Base-by-base conservation (phyloP, 176 grass and related monocot genomes). In the Cenchrus fungigraminus region DNA sequence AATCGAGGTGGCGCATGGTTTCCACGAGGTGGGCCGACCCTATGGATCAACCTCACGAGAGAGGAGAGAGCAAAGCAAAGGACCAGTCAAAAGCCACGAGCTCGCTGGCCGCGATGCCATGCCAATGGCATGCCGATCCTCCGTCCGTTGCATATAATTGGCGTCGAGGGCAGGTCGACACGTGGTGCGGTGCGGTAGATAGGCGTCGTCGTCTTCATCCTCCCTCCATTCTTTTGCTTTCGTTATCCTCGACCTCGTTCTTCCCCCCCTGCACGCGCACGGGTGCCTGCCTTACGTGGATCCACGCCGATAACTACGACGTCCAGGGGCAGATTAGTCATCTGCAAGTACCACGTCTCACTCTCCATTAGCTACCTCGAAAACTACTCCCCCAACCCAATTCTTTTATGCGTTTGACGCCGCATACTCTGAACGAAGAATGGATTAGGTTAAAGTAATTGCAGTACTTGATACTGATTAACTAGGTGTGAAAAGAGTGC, bases 261-360 rank as follows among this genome's bases (percentile, higher is more conserved):
- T n/a, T 66, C 87, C 58, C 81, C 87, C 87, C 60, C 78, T 16
- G 72, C 75, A 13, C 81, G 72, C 81, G 9, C 81, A 78, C 46
- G 62, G 13, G 43, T 16, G 65, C 53, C 79, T 78, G 65, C 53
- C 79, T 78, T 58, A 40, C 82, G 87, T 79, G 87, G 87, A 89
- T 28, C 87, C 87, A 89, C 51, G 82, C 28, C 74, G 74, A 73
- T 43, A 53, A 46, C 74, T 3, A 77, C 42, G 25, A 1, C 37
- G 0, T 2, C 12, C 12, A 17, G 16, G 87, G 59, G 25, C 49
- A 65, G 0, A 79, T 73, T 73, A 50, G 45, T 9, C 73, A 77
- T 22, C 2, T 10, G 0, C 0, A 3, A 19, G 65, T 25, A 25
- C 25, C 14, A 67, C 60, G 34, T 37, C 34, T 37, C 34, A 40